These are phyloP conservation scores for Cyclocybe aegerita DNA, from an alignment of 768 basidiomycete genomes.

Conservation along the genomic window DNA sequence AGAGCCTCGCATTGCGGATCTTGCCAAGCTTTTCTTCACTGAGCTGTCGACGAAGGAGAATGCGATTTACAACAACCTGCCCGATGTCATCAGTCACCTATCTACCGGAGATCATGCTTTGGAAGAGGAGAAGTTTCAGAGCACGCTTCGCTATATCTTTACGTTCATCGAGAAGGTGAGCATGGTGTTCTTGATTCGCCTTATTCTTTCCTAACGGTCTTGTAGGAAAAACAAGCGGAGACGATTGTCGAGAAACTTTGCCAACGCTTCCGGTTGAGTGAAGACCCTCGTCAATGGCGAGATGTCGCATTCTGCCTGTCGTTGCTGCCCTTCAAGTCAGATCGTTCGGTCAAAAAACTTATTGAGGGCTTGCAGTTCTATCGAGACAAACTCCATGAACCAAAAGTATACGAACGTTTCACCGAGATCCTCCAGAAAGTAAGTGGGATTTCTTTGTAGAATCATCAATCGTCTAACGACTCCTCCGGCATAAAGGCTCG, in stretches of 20 bases:
- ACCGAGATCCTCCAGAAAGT: slow-evolving; percentile 91
- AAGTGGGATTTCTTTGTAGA: slow-evolving; percentile 10
- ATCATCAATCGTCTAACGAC: not conserved
- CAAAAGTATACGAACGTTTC: slow-evolving; percentile 77
- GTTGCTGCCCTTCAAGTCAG: slow-evolving; percentile 94
- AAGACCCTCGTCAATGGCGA: slow-evolving; percentile 93
- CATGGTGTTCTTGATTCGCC: not conserved
- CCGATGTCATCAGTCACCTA: slow-evolving; percentile 96
- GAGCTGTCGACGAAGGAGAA: slow-evolving; percentile 97
- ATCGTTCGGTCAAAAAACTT: slow-evolving; percentile 93
- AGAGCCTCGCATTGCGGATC: slow-evolving; percentile 82
- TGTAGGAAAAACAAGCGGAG: slow-evolving; percentile 96
- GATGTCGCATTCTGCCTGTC: slow-evolving; percentile 97
- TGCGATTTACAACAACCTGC: slow-evolving; percentile 97
- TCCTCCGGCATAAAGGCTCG: slow-evolving; percentile 54
- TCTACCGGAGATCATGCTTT: slow-evolving; percentile 90
- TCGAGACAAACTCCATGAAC: slow-evolving; percentile 93
- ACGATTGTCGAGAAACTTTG: slow-evolving; percentile 97
- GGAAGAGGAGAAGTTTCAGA: slow-evolving; percentile 89
- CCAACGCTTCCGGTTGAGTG: slow-evolving; percentile 87
- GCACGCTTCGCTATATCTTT: slow-evolving; percentile 94
- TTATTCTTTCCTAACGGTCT: not conserved
- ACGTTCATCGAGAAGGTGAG: slow-evolving; percentile 93
- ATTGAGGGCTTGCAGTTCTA: slow-evolving; percentile 92
- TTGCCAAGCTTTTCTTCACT: slow-evolving; percentile 98